Base-by-base conservation (phyloP, 768 basidiomycete genomes). In the Boletus insuetus region DNA sequence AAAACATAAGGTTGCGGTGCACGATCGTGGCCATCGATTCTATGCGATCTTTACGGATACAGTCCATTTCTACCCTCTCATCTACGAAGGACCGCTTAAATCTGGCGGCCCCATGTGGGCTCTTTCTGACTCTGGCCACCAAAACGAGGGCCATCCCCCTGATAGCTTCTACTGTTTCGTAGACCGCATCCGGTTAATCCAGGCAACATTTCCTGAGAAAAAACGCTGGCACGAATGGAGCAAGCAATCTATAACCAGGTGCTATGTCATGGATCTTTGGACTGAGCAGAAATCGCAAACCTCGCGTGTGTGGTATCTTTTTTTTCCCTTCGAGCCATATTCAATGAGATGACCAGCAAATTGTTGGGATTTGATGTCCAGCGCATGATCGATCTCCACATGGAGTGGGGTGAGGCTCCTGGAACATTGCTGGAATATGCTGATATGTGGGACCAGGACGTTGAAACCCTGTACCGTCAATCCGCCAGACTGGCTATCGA, bases 191-290 rank as follows among this genome's bases (percentile, higher is more conserved):
- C 24, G n/a, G 44, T 11, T 34, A 7, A 44, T 56, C 29, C 55
- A 56, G 19, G 12, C 29, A 4, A 53, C 51, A 3, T 24, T 20
- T 2, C 56, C 46, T 6, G 8, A 43, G 16, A 7, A 9, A 3
- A 2, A 10, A 1, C 32, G 17, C 19, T 50, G 49, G 37, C 32
- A 40, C 11, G 34, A 31, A 14, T 55, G 54, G 54, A 55, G 37
- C n/a, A 45, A 49, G 16, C 31, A 46, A 4, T 3, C 3, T 14
- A 26, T 31, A 0, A 39, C 46, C 2, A 0, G 4, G 4, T 13
- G 32, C 19, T 53, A 43, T 5, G 24, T 53, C 1, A 56, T 53
- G 56, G 31, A 53, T 17, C 19, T 57, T 19, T 58, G 53, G 53
- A 31, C 32, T 2, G n/a, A 41, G 16, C 1, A 47, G 57, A 55